A percentile compares a stretch with the other conserved stretches of the same genome.
phyloP scores from a whole-genome alignment of 768 basidiomycete species.

The Termitomyces sp. region DNA sequence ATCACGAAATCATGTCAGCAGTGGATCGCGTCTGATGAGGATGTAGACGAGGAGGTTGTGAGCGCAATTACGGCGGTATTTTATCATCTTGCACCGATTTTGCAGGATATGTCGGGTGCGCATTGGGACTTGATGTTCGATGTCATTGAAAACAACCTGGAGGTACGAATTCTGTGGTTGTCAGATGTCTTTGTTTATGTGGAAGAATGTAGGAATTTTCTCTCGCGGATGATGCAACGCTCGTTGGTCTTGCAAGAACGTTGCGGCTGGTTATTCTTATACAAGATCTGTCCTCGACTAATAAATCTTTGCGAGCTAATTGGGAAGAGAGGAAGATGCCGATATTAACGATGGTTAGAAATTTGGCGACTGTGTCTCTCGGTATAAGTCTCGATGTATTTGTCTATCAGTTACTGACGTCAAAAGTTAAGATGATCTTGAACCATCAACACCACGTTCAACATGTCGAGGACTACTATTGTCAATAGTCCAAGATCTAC shows the following conservation, averaged over 20 bases:
- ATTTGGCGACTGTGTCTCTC: slow-evolving; percentile 48
- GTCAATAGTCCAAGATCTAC: slow-evolving; percentile 61
- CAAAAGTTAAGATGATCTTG: slow-evolving; percentile 18
- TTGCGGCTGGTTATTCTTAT: slow-evolving; percentile 61
- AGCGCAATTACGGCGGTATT: slow-evolving; percentile 72
- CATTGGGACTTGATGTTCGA: slow-evolving; percentile 97
- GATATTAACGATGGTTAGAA: slow-evolving; percentile 53
- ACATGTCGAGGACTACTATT: slow-evolving; percentile 65
- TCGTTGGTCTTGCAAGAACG: slow-evolving; percentile 65
- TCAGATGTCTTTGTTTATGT: not conserved
- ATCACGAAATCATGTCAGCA: slow-evolving; percentile 76
- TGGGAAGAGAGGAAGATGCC: slow-evolving; percentile 58
- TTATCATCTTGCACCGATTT: slow-evolving; percentile 71
- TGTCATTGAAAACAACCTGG: slow-evolving; percentile 80
- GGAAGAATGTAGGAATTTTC: slow-evolving; percentile 45
- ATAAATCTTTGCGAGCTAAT: slow-evolving; percentile 61
- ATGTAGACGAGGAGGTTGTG: slow-evolving; percentile 74
- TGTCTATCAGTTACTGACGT: not conserved
- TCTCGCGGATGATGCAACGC: slow-evolving; percentile 49
- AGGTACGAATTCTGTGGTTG: slow-evolving; percentile 41
- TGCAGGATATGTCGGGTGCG: slow-evolving; percentile 78
- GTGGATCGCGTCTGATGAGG: slow-evolving; percentile 68
- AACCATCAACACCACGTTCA: slow-evolving; percentile 51
- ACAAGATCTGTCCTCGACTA: slow-evolving; percentile 64
- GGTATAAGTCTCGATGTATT: slow-evolving; percentile 27